Evolutionary conservation across 1,284 basidiomycete genomes (phyloP).

Genomic region (Bondarzewia mesenterica): DNA sequence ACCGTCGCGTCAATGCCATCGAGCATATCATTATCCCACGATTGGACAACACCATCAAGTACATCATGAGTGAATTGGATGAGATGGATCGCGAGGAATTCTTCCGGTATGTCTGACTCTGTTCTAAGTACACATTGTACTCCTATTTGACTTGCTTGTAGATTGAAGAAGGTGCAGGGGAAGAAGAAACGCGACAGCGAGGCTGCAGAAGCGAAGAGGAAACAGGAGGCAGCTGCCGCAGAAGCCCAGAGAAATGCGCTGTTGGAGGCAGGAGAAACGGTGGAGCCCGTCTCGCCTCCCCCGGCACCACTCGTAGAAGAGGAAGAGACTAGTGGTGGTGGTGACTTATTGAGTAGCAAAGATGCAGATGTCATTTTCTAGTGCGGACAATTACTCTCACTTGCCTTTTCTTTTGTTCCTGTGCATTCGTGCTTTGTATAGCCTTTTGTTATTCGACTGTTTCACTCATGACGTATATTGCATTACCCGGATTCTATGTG

Average conservation of each 20-base stretch:
- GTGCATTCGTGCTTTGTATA: too few relatives aligned
- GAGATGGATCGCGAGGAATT: conserved; percentile 99
- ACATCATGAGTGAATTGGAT: conserved; percentile 91
- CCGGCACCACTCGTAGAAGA: conserved; percentile 25
- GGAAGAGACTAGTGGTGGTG: conserved; percentile 24
- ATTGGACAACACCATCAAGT: conserved; percentile 96
- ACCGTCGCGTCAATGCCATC: conserved; percentile 97
- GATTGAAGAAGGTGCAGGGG: conserved; percentile 92
- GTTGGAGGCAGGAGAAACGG: not conserved
- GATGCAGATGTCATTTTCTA: conserved; percentile 91
- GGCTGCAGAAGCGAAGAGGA: conserved; percentile 30
- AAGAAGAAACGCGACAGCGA: conserved; percentile 89
- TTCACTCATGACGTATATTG: too few relatives aligned
- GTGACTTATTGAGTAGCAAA: conserved; percentile 74
- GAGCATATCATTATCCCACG: conserved; percentile 97
- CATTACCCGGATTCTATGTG: too few relatives aligned
- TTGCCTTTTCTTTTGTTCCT: not conserved
- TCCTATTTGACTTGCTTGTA: conserved; percentile 18
- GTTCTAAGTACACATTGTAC: conserved; percentile 8
- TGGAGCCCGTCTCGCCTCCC: conserved; percentile 1
- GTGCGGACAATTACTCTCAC: not conserved
- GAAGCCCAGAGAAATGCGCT: conserved; percentile 3
- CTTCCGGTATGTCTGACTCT: conserved; percentile 55
- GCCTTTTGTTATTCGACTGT: too few relatives aligned
- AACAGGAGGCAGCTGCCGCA: conserved; percentile 13